A percentile compares a stretch with the other conserved stretches of the same genome.
Evolutionary conservation across 2,329 filamentous ascomycete genomes (phyloP).

Genomic region (Hypocreales sp.): DNA sequence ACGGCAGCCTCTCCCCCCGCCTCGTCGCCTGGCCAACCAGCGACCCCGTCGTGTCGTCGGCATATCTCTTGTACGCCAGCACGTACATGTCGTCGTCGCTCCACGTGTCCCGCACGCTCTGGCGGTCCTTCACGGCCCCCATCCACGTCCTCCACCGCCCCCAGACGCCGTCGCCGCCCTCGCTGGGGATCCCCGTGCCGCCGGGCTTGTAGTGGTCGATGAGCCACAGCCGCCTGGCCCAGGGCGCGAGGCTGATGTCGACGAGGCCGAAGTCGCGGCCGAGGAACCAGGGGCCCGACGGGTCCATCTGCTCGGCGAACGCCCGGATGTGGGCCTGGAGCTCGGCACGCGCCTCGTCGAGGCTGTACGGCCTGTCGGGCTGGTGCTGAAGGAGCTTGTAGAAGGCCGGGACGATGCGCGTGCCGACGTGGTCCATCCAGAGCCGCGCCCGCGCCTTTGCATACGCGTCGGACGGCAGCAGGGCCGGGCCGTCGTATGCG

Average conservation of each 20-base stretch:
- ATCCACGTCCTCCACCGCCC: constrained; percentile 49
- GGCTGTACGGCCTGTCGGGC: constrained; percentile 26
- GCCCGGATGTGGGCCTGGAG: constrained; percentile 43
- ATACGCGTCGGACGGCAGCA: constrained; percentile 49
- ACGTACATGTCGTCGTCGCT: constrained; percentile 54
- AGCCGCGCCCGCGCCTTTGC: constrained; percentile 48
- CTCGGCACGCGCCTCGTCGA: constrained; percentile 39
- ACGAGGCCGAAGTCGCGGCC: constrained; percentile 49
- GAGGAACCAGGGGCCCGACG: constrained; percentile 45
- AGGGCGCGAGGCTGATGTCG: constrained; percentile 58
- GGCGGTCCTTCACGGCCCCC: constrained; percentile 38
- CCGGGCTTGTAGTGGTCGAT: constrained; percentile 60
- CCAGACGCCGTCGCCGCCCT: constrained; percentile 44
- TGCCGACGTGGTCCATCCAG: constrained; percentile 60
- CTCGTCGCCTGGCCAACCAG: constrained; percentile 47
- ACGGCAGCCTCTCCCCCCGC: constrained; percentile 44
- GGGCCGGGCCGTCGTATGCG: constrained; percentile 35
- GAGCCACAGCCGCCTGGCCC: constrained; percentile 56
- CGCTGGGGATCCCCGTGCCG: constrained; percentile 29
- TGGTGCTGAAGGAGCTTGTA: constrained; percentile 47
- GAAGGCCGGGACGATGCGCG: constrained; percentile 51
- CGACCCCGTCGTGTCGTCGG: constrained; percentile 47
- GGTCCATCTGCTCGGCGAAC: constrained; percentile 46
- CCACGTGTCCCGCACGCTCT: constrained; percentile 51
- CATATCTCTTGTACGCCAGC: constrained; percentile 52